Evolutionary conservation across 1,284 basidiomycete species (phyloP).

Genomic region (Inonotus obliquus): DNA sequence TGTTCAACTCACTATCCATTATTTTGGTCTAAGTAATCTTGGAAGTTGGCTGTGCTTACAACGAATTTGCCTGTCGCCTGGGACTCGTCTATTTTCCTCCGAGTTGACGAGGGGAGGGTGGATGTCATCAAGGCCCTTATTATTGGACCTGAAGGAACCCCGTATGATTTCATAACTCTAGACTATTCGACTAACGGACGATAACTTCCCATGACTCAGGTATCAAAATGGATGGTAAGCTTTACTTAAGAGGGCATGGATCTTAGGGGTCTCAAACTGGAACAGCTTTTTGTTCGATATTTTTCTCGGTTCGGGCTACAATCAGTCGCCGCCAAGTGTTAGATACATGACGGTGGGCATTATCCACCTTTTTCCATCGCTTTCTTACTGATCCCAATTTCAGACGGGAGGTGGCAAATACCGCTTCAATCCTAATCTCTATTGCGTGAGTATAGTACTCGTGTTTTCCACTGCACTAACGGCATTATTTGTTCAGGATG

Average conservation of each 20-base stretch:
- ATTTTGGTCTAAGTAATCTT: slow-evolving; percentile 12
- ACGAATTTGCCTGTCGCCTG: slow-evolving; percentile 86
- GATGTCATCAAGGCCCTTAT: slow-evolving; percentile 90
- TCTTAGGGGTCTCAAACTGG: slow-evolving; percentile 18
- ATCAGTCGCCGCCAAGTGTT: slow-evolving; percentile 74
- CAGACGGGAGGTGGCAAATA: slow-evolving; percentile 86
- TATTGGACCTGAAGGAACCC: slow-evolving; percentile 87
- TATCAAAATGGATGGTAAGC: slow-evolving; percentile 80
- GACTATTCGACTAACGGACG: slow-evolving; percentile 3
- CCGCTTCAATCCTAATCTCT: slow-evolving; percentile 89
- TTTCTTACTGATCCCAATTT: slow-evolving; percentile 16
- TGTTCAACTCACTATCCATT: background rate
- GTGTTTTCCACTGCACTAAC: background rate
- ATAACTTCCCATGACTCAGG: slow-evolving; percentile 33
- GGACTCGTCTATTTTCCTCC: slow-evolving; percentile 86
- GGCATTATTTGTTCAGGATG: slow-evolving; percentile 47
- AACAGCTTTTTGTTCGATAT: slow-evolving; percentile 79
- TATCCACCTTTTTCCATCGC: slow-evolving; percentile 8
- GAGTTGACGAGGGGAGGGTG: slow-evolving; percentile 82
- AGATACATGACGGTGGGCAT: slow-evolving; percentile 84
- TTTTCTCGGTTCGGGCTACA: slow-evolving; percentile 80
- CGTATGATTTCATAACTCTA: slow-evolving; percentile 47
- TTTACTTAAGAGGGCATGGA: slow-evolving; percentile 11
- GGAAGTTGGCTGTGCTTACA: slow-evolving; percentile 83
- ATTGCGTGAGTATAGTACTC: slow-evolving; percentile 51